Percentiles rank a stretch among this genome's conserved stretches.
These are phyloP conservation scores for Nicotiana paniculata DNA, from an alignment of 257 asterid species.

Conservation along the genomic window DNA sequence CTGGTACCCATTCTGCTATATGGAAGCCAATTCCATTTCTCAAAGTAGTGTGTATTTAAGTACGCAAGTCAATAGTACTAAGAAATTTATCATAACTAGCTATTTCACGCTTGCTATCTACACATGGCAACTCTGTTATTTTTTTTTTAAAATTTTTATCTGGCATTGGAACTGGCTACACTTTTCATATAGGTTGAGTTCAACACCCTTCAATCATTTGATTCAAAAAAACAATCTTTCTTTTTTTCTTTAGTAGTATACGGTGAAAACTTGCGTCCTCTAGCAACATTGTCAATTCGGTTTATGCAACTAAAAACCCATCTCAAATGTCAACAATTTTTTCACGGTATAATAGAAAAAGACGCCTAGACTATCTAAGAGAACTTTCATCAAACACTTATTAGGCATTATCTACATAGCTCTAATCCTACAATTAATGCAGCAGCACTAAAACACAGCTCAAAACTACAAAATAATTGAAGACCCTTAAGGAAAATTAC, in stretches of 20 bases:
- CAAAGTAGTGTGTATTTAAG: background rate
- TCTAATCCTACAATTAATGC: too few species aligned
- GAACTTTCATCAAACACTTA: constrained; percentile 55
- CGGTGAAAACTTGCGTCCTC: background rate
- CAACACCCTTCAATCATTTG: background rate
- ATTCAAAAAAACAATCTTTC: background rate
- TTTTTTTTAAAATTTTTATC: background rate
- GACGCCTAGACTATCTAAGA: background rate
- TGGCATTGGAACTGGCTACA: background rate
- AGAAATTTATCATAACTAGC: background rate
- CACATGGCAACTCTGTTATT: background rate
- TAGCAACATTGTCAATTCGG: background rate
- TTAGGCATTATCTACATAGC: background rate
- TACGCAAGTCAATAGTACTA: background rate
- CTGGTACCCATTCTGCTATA: background rate
- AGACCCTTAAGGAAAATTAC: constrained; percentile 17
- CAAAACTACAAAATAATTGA: background rate
- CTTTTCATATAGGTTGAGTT: background rate
- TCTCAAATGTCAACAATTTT: background rate
- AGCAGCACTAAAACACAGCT: background rate
- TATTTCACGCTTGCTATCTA: background rate
- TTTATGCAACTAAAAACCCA: background rate
- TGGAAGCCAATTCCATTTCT: background rate
- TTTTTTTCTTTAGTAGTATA: background rate
- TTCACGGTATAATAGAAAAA: background rate